Percentiles rank a stretch among this genome's conserved stretches.
phyloP scores from a whole-genome alignment of 805 yeast species.

The Teunomyces stri region DNA sequence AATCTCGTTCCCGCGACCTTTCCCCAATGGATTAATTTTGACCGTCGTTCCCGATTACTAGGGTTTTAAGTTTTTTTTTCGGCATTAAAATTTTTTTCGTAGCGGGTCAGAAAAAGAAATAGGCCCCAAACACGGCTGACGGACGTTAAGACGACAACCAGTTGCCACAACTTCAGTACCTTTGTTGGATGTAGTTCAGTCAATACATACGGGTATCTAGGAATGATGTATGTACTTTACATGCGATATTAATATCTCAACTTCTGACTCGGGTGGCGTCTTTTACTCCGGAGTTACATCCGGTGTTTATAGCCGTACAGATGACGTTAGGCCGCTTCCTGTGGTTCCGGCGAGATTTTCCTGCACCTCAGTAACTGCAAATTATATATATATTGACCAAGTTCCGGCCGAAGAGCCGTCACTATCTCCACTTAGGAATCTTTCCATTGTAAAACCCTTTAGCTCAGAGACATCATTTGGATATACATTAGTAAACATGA shows the following conservation, averaged over 20 bases:
- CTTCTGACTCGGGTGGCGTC: neutral
- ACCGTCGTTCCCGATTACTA: conserved; percentile 4
- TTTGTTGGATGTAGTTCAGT: neutral
- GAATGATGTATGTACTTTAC: neutral
- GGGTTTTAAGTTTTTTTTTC: conserved; percentile 1
- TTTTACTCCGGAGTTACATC: conserved; percentile 1
- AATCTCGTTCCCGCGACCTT: neutral
- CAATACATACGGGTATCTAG: neutral
- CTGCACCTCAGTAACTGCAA: conserved; percentile 1
- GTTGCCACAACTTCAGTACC: neutral
- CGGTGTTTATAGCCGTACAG: conserved; percentile 1
- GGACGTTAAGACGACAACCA: neutral
- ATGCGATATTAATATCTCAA: neutral
- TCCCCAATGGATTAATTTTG: neutral
- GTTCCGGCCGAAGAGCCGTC: conserved; percentile 1
- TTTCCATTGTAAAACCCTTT: neutral
- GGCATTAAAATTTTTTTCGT: neutral
- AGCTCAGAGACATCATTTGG: neutral
- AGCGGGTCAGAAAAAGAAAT: neutral
- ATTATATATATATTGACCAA: neutral
- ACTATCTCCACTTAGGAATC: neutral
- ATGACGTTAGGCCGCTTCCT: conserved; percentile 5
- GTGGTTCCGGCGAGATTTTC: neutral
- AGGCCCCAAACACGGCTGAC: neutral
- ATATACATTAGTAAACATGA: neutral